phyloP scores from a whole-genome alignment of 2,329 filamentous ascomycete species.

The Plectosphaerella plurivora region DNA sequence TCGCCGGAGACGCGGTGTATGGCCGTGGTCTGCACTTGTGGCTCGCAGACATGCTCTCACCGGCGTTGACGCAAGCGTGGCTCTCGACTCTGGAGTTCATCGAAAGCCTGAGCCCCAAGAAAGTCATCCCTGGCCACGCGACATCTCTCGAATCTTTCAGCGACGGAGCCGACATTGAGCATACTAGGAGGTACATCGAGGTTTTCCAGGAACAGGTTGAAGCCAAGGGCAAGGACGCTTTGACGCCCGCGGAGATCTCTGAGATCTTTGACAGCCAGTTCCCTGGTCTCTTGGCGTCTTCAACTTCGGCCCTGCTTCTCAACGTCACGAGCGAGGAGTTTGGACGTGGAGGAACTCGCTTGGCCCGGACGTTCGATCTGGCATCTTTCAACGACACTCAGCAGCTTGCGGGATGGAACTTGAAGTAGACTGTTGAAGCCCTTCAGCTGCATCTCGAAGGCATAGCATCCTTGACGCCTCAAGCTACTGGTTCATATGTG shows the following conservation, averaged over 20 bases:
- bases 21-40: slow-evolving; percentile 7
- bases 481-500: too few relatives aligned
- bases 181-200: slow-evolving; percentile 3
- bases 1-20: slow-evolving; percentile 7
- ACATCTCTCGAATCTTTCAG: slow-evolving; percentile 1
- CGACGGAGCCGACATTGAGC: background rate
- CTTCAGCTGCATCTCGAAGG: too few relatives aligned
- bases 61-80: slow-evolving; percentile 5
- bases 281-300: slow-evolving; percentile 1
- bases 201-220: slow-evolving; percentile 7
- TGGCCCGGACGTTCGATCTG: slow-evolving; percentile 4
- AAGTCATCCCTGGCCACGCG: slow-evolving; percentile 6
- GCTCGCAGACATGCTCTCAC: slow-evolving; percentile 8
- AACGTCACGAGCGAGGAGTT: slow-evolving; percentile 8
- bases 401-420: background rate
- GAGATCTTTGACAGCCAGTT: background rate
- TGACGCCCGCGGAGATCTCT: slow-evolving; percentile 3
- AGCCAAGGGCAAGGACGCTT: slow-evolving; percentile 5
- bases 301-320: background rate
- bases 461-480: too few relatives aligned
- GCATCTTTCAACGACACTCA: background rate
- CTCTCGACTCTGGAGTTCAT: slow-evolving; percentile 7
- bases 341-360: background rate
- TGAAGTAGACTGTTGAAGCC: too few relatives aligned
- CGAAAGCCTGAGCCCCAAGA: background rate